Conservation (phyloP, 768 basidiomycete genomes). For the Termitomyces sp. region DNA sequence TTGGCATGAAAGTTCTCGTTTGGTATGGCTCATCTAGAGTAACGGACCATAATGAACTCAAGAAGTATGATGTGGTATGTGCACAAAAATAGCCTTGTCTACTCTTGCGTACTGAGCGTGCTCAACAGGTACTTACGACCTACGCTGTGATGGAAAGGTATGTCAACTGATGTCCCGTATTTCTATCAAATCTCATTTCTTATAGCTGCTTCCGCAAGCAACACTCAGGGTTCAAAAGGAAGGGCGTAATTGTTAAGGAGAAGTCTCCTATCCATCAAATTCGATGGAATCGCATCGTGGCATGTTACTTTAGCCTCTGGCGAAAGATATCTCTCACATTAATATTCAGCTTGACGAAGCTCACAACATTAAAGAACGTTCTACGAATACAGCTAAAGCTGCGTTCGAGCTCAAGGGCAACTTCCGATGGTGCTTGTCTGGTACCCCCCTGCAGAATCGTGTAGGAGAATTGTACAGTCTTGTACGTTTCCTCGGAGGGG, state of each 20-base stretch:
- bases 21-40: conserved; percentile 86
- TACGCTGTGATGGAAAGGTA: conserved; percentile 81
- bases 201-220: conserved; percentile 85
- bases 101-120: not conserved
- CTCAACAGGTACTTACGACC: conserved; percentile 65
- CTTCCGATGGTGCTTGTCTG: conserved; percentile 93
- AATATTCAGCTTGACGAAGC: conserved; percentile 79
- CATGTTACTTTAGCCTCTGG: conserved; percentile 27
- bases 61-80: conserved; percentile 84
- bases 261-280: conserved; percentile 80
- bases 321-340: not conserved
- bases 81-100: not conserved
- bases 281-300: conserved; percentile 78
- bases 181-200: not conserved
- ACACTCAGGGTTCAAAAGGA: conserved; percentile 85
- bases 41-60: conserved; percentile 57
- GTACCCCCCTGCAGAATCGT: conserved; percentile 94
- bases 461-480: conserved; percentile 99
- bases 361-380: conserved; percentile 95
- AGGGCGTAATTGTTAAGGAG: conserved; percentile 80
- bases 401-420: conserved; percentile 80
- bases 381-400: conserved; percentile 96
- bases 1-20: conserved; percentile 79
- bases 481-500: conserved; percentile 87
- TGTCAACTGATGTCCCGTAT: not conserved